Evolutionary conservation across 2,329 filamentous ascomycete species (phyloP), one percentile per base, ranked within the genome.

Genomic region (Alternaria gansuensis): DNA sequence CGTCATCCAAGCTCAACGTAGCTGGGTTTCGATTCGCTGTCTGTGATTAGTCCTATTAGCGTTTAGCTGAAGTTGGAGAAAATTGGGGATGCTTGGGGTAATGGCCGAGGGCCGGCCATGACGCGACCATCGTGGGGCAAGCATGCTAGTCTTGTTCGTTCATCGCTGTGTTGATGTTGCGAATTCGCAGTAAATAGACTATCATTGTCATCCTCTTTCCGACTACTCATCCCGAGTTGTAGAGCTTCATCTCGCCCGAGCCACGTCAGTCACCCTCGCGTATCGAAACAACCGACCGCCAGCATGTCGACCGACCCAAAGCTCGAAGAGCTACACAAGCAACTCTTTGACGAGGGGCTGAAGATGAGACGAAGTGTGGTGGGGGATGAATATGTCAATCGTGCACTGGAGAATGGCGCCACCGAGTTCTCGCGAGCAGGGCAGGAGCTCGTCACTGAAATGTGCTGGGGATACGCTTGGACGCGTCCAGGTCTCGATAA

Each of bases 381-480:
- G 13, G 87, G 87, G n/a, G 79, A 87, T 54, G 80, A 81, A 37
- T 88, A 88, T 65, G 87, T 89, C 54, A 81, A 87, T 67, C 78
- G 77, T 4, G 82, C 87, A 1, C 78, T 88, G 9, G 77, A 78
- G n/a, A 83, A 83, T 54, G 84, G 83, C 3, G 81, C 84, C 0
- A 84, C 82, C 9, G 82, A 85, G n/a, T 90, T 88, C 74, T 80
- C 85, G 2, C 78, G 80, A 37, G 84, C 87, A 0, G 84, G 85
- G 65, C 87, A 89, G 74, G 84, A 89, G 64, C 80, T 88, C 36
- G 83, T 88, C 2, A 88, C 87, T 0, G 87, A 89, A 75, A 85
- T 81, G 71, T 85, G 84, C 77, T 90, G 87, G 87, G 87, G 87
- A 13, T 82, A 82, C 58, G 82, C 84, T 26, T 90, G 87, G 87